These are phyloP conservation scores for Silybum marianum DNA, from an alignment of 129 eudicot species.

Conservation along the genomic window DNA sequence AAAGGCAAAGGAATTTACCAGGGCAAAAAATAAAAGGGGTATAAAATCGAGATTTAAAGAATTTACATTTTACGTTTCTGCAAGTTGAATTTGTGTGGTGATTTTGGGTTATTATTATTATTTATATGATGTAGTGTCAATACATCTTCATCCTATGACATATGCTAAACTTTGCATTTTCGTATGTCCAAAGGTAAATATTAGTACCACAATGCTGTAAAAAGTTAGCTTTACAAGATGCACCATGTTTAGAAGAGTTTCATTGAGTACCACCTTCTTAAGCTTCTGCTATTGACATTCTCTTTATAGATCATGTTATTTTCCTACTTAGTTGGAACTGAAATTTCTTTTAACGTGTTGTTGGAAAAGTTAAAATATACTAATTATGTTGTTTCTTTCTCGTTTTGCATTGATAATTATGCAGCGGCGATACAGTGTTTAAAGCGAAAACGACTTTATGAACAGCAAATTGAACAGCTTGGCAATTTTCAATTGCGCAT, in stretches of 20 bases:
- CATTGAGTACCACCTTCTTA: neutral
- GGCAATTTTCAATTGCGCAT: slow-evolving; percentile 60
- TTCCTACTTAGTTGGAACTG: neutral
- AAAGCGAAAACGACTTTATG: slow-evolving; percentile 54
- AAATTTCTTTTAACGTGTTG: neutral
- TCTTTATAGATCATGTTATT: neutral
- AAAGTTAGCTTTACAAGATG: too few species aligned
- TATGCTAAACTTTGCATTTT: neutral
- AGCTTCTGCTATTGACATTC: neutral
- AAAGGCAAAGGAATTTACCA: slow-evolving; percentile 58
- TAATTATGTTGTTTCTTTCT: slow-evolving; percentile 12
- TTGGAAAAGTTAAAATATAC: neutral
- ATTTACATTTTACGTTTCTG: neutral
- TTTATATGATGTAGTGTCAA: neutral
- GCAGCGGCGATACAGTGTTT: slow-evolving; percentile 62
- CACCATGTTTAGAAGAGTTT: too few species aligned
- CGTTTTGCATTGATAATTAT: neutral
- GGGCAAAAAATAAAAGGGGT: slow-evolving; percentile 58
- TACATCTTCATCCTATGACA: neutral
- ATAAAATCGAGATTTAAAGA: neutral
- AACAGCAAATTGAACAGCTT: slow-evolving; percentile 60
- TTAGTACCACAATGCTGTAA: too few species aligned
- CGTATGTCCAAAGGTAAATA: neutral
- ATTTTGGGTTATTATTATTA: neutral
- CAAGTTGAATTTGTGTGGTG: slow-evolving; percentile 2